A percentile compares a stretch with the other conserved stretches of the same genome.
Conservation (phyloP, 768 basidiomycete genomes). For the Termitomyces bulborhizus region DNA sequence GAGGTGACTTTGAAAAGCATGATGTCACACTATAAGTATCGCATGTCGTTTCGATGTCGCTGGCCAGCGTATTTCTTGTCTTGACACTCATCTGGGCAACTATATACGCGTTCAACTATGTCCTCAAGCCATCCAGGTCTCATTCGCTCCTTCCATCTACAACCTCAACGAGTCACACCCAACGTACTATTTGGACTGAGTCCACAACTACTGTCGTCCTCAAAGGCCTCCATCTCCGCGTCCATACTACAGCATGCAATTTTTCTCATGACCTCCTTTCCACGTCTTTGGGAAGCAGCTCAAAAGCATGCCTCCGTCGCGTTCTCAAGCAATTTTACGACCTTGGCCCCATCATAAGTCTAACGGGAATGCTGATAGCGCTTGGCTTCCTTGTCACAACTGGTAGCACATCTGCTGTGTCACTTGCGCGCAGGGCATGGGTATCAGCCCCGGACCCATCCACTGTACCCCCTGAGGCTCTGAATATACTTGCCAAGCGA, state of each 20-base stretch:
- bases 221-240: constrained; percentile 26
- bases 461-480: background rate
- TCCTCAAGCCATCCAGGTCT: constrained; percentile 5
- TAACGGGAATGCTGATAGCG: constrained; percentile 42
- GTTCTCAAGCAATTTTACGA: constrained; percentile 39
- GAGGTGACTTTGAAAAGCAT: too few species aligned
- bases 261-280: constrained; percentile 38
- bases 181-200: constrained; percentile 11
- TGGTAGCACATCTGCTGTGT: constrained; percentile 12
- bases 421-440: constrained; percentile 5
- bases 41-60: constrained; percentile 16
- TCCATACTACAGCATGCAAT: constrained; percentile 50
- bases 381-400: constrained; percentile 35
- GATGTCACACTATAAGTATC: too few species aligned
- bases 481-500: constrained; percentile 5
- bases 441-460: background rate
- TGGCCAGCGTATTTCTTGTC: constrained; percentile 15
- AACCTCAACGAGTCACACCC: background rate
- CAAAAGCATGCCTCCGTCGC: constrained; percentile 18
- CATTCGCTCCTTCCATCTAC: constrained; percentile 10
- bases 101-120: constrained; percentile 18
- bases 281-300: constrained; percentile 23
- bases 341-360: constrained; percentile 37
- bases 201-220: constrained; percentile 19
- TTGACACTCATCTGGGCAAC: constrained; percentile 20